phyloP scores from a whole-genome alignment of 2,329 filamentous ascomycete species.

The Lithohypha guttulata region DNA sequence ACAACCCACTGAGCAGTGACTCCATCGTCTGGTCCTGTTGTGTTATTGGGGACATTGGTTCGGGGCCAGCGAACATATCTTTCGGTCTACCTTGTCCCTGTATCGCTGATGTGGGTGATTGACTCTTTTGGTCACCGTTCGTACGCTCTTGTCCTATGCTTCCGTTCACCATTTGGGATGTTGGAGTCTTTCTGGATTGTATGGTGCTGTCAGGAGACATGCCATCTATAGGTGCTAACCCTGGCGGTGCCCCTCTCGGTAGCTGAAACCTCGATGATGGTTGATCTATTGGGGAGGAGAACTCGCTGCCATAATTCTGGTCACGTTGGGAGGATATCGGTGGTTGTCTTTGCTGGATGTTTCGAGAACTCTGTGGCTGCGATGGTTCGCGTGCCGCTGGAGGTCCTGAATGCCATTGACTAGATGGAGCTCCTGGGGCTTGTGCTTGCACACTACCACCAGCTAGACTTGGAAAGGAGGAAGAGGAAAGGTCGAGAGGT shows the following conservation, averaged over 20 bases:
- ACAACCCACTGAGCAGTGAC: conserved; percentile 22
- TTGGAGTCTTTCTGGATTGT: conserved; percentile 28
- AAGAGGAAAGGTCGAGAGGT: conserved; percentile 21
- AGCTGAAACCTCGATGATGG: conserved; percentile 16
- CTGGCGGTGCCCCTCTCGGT: conserved; percentile 14
- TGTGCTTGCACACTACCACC: conserved; percentile 12
- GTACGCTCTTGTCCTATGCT: conserved; percentile 29
- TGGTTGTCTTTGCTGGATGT: conserved; percentile 11
- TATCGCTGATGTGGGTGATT: conserved; percentile 6
- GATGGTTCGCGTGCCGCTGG: conserved; percentile 12
- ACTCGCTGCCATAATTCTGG: conserved; percentile 17
- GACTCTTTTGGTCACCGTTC: conserved; percentile 27
- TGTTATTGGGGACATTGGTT: conserved; percentile 19
- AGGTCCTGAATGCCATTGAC: conserved; percentile 22
- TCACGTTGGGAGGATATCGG: conserved; percentile 11
- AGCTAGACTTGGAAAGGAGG: conserved; percentile 21
- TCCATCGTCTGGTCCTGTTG: conserved; percentile 26
- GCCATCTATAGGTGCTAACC: conserved; percentile 14
- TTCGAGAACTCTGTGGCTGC: conserved; percentile 5
- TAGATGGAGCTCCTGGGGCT: conserved; percentile 14
- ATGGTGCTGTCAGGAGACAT: conserved; percentile 3
- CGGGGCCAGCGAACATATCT: conserved; percentile 27
- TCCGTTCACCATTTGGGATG: conserved; percentile 34
- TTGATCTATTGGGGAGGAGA: conserved; percentile 19
- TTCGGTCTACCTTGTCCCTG: conserved; percentile 6